These are phyloP conservation scores for Fusarium irregulare DNA, from an alignment of 2,329 filamentous ascomycete genomes.

Conservation along the genomic window DNA sequence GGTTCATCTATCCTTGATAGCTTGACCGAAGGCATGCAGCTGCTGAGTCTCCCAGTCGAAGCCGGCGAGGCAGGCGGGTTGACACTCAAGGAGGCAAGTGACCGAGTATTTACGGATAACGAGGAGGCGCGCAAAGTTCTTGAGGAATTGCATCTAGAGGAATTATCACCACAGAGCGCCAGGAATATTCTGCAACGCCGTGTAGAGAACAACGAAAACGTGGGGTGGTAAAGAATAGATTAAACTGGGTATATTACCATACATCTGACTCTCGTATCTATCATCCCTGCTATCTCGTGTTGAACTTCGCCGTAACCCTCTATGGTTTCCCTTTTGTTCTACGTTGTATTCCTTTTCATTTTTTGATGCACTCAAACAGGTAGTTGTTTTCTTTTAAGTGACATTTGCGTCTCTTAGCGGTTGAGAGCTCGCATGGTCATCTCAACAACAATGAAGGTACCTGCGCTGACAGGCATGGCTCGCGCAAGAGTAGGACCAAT, in stretches of 20 bases:
- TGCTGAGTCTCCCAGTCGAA: slow-evolving; percentile 68
- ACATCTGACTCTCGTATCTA: slow-evolving; percentile 18
- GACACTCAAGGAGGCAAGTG: slow-evolving; percentile 64
- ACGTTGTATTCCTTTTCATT: slow-evolving; percentile 8
- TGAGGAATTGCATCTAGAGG: slow-evolving; percentile 69
- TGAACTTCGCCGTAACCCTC: slow-evolving; percentile 30
- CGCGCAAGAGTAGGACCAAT: slow-evolving; percentile 89
- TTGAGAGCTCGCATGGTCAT: slow-evolving; percentile 72
- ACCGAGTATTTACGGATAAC: slow-evolving; percentile 68
- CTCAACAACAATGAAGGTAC: slow-evolving; percentile 91
- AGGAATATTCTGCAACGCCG: slow-evolving; percentile 73
- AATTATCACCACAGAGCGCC: slow-evolving; percentile 72
- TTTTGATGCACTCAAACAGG: slow-evolving; percentile 15
- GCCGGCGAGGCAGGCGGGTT: slow-evolving; percentile 50
- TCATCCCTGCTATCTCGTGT: slow-evolving; percentile 9
- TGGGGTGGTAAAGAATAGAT: slow-evolving; percentile 50
- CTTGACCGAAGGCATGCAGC: slow-evolving; percentile 71
- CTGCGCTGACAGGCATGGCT: slow-evolving; percentile 96
- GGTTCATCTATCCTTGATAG: slow-evolving; percentile 63
- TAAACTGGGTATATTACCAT: slow-evolving; percentile 34
- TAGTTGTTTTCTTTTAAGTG: background rate
- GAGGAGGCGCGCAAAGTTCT: slow-evolving; percentile 69
- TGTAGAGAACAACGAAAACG: slow-evolving; percentile 69
- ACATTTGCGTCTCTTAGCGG: slow-evolving; percentile 37
- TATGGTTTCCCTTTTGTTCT: slow-evolving; percentile 26